phyloP scores from a whole-genome alignment of 352 stramenopile species.

The Phytophthora cajani region DNA sequence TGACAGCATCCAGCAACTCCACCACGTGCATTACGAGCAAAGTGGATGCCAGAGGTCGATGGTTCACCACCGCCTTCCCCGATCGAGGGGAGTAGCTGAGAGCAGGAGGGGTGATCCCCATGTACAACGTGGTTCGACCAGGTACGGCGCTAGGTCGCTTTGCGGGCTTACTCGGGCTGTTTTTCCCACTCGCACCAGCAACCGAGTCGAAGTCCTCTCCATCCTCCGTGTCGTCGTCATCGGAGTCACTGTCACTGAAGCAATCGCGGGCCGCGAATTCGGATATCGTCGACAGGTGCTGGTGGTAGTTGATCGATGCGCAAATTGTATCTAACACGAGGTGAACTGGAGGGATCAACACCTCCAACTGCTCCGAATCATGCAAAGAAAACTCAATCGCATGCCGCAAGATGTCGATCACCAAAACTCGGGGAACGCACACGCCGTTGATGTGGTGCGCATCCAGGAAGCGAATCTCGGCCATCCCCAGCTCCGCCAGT shows the following conservation, averaged over 20 bases:
- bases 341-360: slow-evolving; percentile 60
- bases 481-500: slow-evolving; percentile 62
- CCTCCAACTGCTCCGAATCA: slow-evolving; percentile 48
- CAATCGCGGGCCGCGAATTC: slow-evolving; percentile 77
- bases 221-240: slow-evolving; percentile 47
- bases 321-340: slow-evolving; percentile 65
- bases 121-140: slow-evolving; percentile 28
- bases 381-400: slow-evolving; percentile 59
- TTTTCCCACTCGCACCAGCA: slow-evolving; percentile 10
- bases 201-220: slow-evolving; percentile 18
- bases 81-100: slow-evolving; percentile 53
- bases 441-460: slow-evolving; percentile 52
- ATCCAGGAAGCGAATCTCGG: slow-evolving; percentile 74
- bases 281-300: slow-evolving; percentile 75
- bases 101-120: slow-evolving; percentile 23
- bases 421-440: slow-evolving; percentile 56
- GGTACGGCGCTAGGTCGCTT: slow-evolving; percentile 17
- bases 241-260: slow-evolving; percentile 80
- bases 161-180: slow-evolving; percentile 23
- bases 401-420: slow-evolving; percentile 66
- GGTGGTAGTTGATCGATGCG: slow-evolving; percentile 78
- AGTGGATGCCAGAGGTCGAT: slow-evolving; percentile 66
- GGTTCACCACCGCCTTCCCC: slow-evolving; percentile 63
- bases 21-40: slow-evolving; percentile 73
- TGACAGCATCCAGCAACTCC: slow-evolving; percentile 64